Percentiles rank a stretch among this genome's conserved stretches.
phyloP scores from a whole-genome alignment of 1,284 basidiomycete genomes.

The Trametes hirsuta region DNA sequence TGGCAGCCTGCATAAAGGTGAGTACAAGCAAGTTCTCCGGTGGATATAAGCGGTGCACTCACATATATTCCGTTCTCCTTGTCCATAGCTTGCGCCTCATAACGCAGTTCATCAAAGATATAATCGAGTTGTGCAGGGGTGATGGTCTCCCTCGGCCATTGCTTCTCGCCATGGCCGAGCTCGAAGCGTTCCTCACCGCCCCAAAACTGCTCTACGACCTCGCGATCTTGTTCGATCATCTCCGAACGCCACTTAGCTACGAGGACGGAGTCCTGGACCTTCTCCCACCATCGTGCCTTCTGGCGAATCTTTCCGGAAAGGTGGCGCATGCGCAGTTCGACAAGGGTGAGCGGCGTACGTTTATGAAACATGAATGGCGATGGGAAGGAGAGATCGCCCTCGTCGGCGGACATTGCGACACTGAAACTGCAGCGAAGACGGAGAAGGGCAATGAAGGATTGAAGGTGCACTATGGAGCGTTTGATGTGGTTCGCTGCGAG shows the following conservation, averaged over 20 bases:
- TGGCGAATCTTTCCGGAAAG: not conserved
- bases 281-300: not conserved
- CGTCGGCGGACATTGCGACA: too few species aligned
- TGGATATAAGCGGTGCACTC: not conserved
- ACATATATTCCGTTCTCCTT: conserved; percentile 41
- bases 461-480: too few species aligned
- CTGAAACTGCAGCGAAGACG: too few species aligned
- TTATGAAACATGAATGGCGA: not conserved
- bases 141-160: conserved; percentile 12
- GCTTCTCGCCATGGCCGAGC: not conserved
- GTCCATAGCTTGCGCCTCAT: conserved; percentile 47
- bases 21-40: not conserved
- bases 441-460: too few species aligned
- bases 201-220: too few species aligned
- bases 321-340: not conserved
- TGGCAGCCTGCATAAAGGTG: not conserved
- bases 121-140: conserved; percentile 34
- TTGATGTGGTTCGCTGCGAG: too few species aligned
- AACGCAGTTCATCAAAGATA: conserved; percentile 50
- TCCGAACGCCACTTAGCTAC: too few species aligned
- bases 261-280: too few species aligned
- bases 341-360: not conserved
- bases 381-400: not conserved
- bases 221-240: too few species aligned
- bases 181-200: too few species aligned